Conservation (phyloP, 768 basidiomycete species). For the Strobilomyces echinocephalus region DNA sequence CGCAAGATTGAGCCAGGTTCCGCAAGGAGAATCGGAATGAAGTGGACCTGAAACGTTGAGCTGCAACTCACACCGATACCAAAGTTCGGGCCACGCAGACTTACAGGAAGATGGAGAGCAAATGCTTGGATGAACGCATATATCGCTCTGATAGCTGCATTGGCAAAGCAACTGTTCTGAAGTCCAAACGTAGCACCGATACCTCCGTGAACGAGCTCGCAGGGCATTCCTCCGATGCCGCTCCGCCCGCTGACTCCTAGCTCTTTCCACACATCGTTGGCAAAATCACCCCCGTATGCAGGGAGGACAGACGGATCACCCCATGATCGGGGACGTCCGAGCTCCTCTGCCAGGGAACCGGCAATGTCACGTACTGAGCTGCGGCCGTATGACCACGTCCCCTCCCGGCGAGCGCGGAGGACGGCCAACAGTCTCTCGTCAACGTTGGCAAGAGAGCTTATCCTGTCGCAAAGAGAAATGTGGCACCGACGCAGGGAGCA, state of each 20-base stretch:
- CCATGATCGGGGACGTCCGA: constrained; percentile 59
- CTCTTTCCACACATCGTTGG: constrained; percentile 50
- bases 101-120: constrained; percentile 66
- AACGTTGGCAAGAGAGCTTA: constrained; percentile 61
- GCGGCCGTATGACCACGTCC: constrained; percentile 56
- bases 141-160: constrained; percentile 48
- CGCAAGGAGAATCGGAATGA: constrained; percentile 60
- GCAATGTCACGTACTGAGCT: constrained; percentile 43
- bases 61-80: not conserved
- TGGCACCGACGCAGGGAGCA: not conserved
- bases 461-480: constrained; percentile 36
- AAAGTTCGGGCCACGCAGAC: constrained; percentile 21
- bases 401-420: constrained; percentile 49
- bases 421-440: constrained; percentile 54
- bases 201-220: constrained; percentile 67
- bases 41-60: constrained; percentile 50
- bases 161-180: constrained; percentile 54
- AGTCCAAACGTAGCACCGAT: constrained; percentile 44
- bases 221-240: constrained; percentile 68
- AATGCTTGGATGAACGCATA: constrained; percentile 61
- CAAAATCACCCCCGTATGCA: constrained; percentile 52
- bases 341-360: constrained; percentile 43
- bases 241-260: constrained; percentile 50
- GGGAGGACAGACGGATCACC: constrained; percentile 59
- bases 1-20: constrained; percentile 50